Conservation (phyloP, 2,329 filamentous ascomycete genomes). For the Talaromyces piceae region DNA sequence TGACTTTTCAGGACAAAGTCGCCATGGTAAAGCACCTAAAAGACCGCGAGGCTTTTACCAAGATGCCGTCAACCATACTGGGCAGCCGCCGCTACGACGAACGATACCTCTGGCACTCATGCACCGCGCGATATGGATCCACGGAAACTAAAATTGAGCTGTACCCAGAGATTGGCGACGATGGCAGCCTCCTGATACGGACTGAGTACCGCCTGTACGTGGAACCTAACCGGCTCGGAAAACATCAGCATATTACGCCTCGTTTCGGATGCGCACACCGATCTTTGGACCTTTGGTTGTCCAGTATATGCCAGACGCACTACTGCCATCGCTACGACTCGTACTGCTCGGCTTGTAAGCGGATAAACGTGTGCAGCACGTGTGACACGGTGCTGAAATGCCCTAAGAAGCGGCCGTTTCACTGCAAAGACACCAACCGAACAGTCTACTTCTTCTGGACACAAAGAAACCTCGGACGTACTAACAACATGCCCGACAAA, state of each 20-base stretch:
- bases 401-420: slow-evolving; percentile 26
- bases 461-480: slow-evolving; percentile 25
- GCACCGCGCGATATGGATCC: slow-evolving; percentile 27
- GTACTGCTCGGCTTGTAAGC: slow-evolving; percentile 27
- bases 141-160: slow-evolving; percentile 29
- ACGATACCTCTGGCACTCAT: slow-evolving; percentile 33
- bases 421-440: slow-evolving; percentile 18
- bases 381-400: slow-evolving; percentile 29
- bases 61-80: slow-evolving; percentile 21
- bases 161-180: slow-evolving; percentile 27
- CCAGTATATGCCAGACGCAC: slow-evolving; percentile 30
- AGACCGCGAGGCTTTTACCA: slow-evolving; percentile 21
- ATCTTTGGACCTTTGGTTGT: slow-evolving; percentile 34
- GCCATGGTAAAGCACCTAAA: slow-evolving; percentile 28
- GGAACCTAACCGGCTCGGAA: slow-evolving; percentile 27
- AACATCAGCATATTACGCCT: slow-evolving; percentile 32
- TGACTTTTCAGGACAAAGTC: slow-evolving; percentile 32
- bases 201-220: slow-evolving; percentile 32
- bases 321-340: slow-evolving; percentile 28
- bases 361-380: slow-evolving; percentile 29
- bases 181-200: slow-evolving; percentile 25
- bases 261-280: slow-evolving; percentile 34
- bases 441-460: slow-evolving; percentile 31
- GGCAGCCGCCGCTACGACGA: slow-evolving; percentile 20
- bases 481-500: slow-evolving; percentile 21